Conservation (phyloP, 768 basidiomycete genomes). For the Amylocystis lapponica region DNA sequence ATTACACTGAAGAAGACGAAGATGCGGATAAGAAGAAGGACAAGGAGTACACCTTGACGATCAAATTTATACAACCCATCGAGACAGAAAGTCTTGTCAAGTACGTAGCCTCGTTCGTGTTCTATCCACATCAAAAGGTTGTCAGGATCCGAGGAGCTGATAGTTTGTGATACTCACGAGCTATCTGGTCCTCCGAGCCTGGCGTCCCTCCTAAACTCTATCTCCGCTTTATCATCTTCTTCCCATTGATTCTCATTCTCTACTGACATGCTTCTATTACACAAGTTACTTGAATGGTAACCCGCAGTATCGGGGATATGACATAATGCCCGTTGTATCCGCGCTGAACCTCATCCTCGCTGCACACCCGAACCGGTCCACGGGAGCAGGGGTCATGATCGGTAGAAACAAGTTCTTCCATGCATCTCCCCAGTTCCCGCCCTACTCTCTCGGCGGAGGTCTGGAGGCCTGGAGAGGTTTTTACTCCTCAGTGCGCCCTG, state of each 20-base stretch:
- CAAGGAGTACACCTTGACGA: constrained; percentile 39
- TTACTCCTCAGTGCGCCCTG: constrained; percentile 35
- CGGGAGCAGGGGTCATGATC: constrained; percentile 42
- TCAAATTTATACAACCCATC: constrained; percentile 38
- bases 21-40: constrained; percentile 18
- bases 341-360: constrained; percentile 47
- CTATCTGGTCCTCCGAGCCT: no score
- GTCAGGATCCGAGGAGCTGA: no score
- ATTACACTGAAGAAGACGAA: constrained; percentile 43
- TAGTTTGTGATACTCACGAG: no score
- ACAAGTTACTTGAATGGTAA: constrained; percentile 42
- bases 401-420: constrained; percentile 53
- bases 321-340: constrained; percentile 41
- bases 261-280: constrained; percentile 1
- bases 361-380: constrained; percentile 33
- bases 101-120: constrained; percentile 29
- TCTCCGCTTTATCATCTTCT: not conserved
- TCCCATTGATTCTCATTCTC: not conserved
- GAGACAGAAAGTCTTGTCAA: constrained; percentile 36
- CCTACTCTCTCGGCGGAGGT: constrained; percentile 40
- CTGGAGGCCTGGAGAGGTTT: constrained; percentile 55
- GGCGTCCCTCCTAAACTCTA: constrained; percentile 4
- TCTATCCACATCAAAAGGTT: no score
- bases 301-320: constrained; percentile 36
- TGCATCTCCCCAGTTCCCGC: constrained; percentile 22